Base-by-base conservation (phyloP, 2,329 filamentous ascomycete genomes). In the Fusarium drepaniforme region DNA sequence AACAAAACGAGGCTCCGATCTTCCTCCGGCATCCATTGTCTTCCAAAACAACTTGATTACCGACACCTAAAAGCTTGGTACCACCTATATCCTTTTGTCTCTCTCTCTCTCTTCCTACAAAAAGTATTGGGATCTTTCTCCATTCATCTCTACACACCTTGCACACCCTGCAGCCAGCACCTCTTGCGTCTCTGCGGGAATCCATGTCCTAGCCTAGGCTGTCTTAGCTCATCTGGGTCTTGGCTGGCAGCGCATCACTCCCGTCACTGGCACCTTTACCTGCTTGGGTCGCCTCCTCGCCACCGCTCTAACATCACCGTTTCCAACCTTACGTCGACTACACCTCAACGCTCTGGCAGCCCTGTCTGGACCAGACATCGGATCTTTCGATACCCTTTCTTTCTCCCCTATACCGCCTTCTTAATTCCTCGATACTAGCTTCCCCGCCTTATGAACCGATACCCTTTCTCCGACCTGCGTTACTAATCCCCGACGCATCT, bases 11-110 rank as follows among this genome's bases (percentile, higher is more conserved):
- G 44, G 33, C 64, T 73, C 71, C 75, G 66, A 73, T 73, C 71
- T 77, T 77, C 72, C 75, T 64, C 72, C 75, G 74, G 33, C 67
- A 67, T 78, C 77, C 67, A 75, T 74, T 28, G 35, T 61, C 67
- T 78, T 78, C 77, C 70, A 79, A 66, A 53, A 38, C 33, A 33
- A 53, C 42, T 38, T 42, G 42, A 51, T 49, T 37, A 64, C 42
- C 40, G n/a, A 46, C 44, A 62, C 62, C 49, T 44, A 64, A 53
- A 53, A 53, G 25, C 11, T 33, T 15, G 11, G 33, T 30, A 33
- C 49, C 18, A 33, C 38, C 60, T 49, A 21, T 38, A 21, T 38
- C 35, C 21, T 49, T 21, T 25, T 37, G 21, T 18, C 28, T n/a
- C 49, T n/a, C 25, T 30, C 25, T 57, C 37, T 35, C 46, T 25